phyloP scores from a whole-genome alignment of 345 rosid genomes.

The Boechera divaricarpa region DNA sequence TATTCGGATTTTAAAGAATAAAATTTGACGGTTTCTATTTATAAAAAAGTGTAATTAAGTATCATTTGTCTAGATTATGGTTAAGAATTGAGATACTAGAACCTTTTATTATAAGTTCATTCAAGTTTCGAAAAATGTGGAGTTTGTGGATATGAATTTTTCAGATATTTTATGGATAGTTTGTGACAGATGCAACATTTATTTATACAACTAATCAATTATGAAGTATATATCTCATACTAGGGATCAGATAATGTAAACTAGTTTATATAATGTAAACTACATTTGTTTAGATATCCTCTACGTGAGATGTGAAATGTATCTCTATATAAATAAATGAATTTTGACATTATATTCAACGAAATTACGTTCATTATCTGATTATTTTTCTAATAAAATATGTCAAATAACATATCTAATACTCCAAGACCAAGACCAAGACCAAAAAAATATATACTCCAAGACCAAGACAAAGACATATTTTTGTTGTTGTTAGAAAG shows the following conservation, averaged over 20 bases:
- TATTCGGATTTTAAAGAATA: not conserved
- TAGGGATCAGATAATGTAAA: not conserved
- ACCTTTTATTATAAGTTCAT: not conserved
- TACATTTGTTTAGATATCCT: conserved; percentile 3
- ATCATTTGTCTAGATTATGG: not conserved
- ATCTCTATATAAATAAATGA: not conserved
- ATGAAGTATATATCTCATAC: not conserved
- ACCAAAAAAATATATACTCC: not conserved
- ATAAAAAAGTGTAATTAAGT: not conserved
- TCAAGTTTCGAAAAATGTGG: not conserved
- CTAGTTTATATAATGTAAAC: not conserved
- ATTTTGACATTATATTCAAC: not conserved
- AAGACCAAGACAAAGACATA: conserved; percentile 25
- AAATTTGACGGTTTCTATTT: not conserved
- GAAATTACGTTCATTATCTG: not conserved
- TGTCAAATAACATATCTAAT: not conserved
- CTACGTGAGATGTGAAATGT: conserved; percentile 4
- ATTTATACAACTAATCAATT: not conserved
- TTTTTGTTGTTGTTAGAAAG: conserved; percentile 18
- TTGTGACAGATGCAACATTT: not conserved
- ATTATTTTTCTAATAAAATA: not conserved
- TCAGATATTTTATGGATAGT: not conserved
- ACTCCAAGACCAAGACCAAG: conserved; percentile 24
- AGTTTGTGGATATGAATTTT: not conserved
- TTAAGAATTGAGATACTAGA: not conserved